phyloP scores from a whole-genome alignment of 2,329 filamentous ascomycete genomes.

The Tympanopsis confertula region DNA sequence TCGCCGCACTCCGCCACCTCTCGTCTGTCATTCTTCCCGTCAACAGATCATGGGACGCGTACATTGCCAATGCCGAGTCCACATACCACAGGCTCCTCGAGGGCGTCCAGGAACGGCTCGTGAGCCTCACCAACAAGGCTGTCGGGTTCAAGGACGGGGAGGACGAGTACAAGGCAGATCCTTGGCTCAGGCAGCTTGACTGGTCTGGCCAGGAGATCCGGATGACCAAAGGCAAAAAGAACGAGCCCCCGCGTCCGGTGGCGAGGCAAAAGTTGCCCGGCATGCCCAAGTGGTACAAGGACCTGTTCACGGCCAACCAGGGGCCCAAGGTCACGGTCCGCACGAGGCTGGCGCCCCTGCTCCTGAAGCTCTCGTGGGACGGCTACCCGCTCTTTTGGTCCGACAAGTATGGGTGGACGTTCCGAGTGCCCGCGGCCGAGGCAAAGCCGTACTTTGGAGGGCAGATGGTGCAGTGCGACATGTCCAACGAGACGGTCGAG shows the following conservation, averaged over 20 bases:
- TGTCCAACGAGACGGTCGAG: constrained; percentile 61
- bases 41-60: constrained; percentile 75
- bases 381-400: constrained; percentile 86
- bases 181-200: constrained; percentile 87
- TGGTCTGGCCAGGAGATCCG: constrained; percentile 88
- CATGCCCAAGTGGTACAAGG: constrained; percentile 93
- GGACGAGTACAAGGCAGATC: constrained; percentile 63
- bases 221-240: constrained; percentile 83
- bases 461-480: constrained; percentile 64
- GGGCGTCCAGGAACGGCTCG: constrained; percentile 66
- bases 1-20: constrained; percentile 88
- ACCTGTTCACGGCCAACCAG: constrained; percentile 62
- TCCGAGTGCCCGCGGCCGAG: constrained; percentile 58
- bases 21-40: constrained; percentile 87
- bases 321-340: constrained; percentile 65
- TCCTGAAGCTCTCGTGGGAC: constrained; percentile 80
- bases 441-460: constrained; percentile 55
- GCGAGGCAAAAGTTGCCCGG: constrained; percentile 85
- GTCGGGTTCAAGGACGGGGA: constrained; percentile 59
- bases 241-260: constrained; percentile 64
- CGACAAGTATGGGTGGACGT: constrained; percentile 85
- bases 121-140: constrained; percentile 66
- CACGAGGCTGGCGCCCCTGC: constrained; percentile 73
- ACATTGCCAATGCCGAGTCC: constrained; percentile 71
- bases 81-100: constrained; percentile 70